Evolutionary conservation across 345 rosid genomes (phyloP), one percentile per base, ranked within the genome.

Genomic region (Dipteronia sinensis): DNA sequence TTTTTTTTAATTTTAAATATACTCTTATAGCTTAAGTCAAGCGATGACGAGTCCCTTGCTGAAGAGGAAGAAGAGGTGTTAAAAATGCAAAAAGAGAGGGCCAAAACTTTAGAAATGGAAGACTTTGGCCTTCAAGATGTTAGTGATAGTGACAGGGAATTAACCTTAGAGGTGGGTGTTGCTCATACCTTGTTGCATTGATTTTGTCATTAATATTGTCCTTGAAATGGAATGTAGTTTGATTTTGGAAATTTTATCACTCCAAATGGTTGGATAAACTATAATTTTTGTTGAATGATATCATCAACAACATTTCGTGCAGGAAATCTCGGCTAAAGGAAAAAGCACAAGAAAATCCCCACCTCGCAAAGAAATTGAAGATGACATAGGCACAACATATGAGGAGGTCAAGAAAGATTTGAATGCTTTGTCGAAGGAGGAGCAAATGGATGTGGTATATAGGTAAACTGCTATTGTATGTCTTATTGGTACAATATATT

Each of bases 361-460:
- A 20, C 34, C 72, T 17, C 76, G 61, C 51, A 78, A 80, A 79
- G 90, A 83, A 64, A 56, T 73, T 13, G 76, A 74, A 23, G 87
- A 78, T 77, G 83, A 78, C 20, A 13, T 63, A 23, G 86, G 27
- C 49, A 76, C 84, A 73, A 65, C 82, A 73, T 83, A 85, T 77
- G 90, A 85, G 86, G 82, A 84, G 88, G 85, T 90, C 51, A 83
- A 86, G 84, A 95, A 89, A 80, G 97, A 93, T 87, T 74, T 90
- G 51, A 86, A 86, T 88, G 86, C 92, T 73, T 85, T 95, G 84
- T 88, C 99, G 11, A 89, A 74, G 83, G 89, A 95, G 82, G 98
- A 93, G 84, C 94, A 93, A 83, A 93, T 93, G 96, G 91, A 95
- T 72, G 91, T 90, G 77, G 91, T 92, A 9, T 87, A 86, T 53